Conservation (phyloP, 2,329 filamentous ascomycete genomes). For the Aspergillus carbonarius region DNA sequence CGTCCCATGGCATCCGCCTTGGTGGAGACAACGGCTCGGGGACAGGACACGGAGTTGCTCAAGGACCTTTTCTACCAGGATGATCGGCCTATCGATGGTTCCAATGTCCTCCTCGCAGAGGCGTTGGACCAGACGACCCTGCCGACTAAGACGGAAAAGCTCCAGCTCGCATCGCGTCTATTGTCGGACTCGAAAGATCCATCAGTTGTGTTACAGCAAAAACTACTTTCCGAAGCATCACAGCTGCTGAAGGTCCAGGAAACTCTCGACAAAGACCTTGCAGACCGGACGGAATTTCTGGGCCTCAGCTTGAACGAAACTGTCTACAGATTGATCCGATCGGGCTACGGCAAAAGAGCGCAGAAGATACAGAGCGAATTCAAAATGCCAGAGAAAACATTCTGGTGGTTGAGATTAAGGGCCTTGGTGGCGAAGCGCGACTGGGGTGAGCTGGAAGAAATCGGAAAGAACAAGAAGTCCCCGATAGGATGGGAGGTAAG, state of each 20-base stretch:
- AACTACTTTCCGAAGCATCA: slow-evolving; percentile 74
- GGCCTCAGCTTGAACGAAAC: slow-evolving; percentile 90
- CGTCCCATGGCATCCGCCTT: slow-evolving; percentile 83
- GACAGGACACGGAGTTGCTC: slow-evolving; percentile 76
- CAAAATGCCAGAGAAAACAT: slow-evolving; percentile 85
- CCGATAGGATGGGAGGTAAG: slow-evolving; percentile 95
- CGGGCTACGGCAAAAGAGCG: slow-evolving; percentile 79
- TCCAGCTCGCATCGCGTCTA: slow-evolving; percentile 80
- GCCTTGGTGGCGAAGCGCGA: slow-evolving; percentile 86
- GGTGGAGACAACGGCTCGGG: slow-evolving; percentile 77
- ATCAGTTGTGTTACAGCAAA: slow-evolving; percentile 63
- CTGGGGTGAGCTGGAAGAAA: slow-evolving; percentile 89
- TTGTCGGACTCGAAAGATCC: slow-evolving; percentile 81
- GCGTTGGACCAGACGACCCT: slow-evolving; percentile 71
- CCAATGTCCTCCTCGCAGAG: slow-evolving; percentile 82
- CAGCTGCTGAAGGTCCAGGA: slow-evolving; percentile 84
- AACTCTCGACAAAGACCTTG: slow-evolving; percentile 78
- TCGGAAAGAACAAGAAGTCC: slow-evolving; percentile 71
- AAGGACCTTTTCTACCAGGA: slow-evolving; percentile 99
- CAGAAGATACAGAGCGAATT: slow-evolving; percentile 90
- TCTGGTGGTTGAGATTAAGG: slow-evolving; percentile 82
- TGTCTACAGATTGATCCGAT: slow-evolving; percentile 79
- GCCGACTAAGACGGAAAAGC: slow-evolving; percentile 74
- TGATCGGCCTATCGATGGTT: slow-evolving; percentile 83
- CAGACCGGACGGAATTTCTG: slow-evolving; percentile 61